Percentiles rank a stretch among this genome's conserved stretches.
Conservation (phyloP, 73 alveolate genomes). For the Paramecium primaurelia region DNA sequence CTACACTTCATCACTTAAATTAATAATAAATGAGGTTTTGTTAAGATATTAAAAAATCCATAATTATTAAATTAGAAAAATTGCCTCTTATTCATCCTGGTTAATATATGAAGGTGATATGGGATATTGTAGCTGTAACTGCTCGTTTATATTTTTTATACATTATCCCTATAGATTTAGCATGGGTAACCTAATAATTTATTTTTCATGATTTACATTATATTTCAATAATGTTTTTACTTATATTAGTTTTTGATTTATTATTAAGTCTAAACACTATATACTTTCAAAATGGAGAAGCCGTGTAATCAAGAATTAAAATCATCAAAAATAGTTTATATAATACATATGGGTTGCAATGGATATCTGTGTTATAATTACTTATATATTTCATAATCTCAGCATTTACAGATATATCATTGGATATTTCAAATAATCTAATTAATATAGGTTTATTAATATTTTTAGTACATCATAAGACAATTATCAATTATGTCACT, state of each 20-base stretch:
- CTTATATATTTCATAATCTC: not conserved
- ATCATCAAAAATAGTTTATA: not conserved
- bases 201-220: not conserved
- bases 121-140: not conserved
- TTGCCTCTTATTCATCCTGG: constrained; percentile 19
- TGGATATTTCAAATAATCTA: not conserved
- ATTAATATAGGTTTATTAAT: not conserved
- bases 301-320: not conserved
- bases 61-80: not conserved
- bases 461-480: constrained; percentile 28
- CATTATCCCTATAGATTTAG: constrained; percentile 21
- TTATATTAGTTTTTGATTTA: not conserved
- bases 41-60: not conserved
- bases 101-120: not conserved
- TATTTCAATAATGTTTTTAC: not conserved
- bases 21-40: not conserved
- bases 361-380: not conserved
- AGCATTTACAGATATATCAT: not conserved
- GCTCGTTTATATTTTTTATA: constrained; percentile 25
- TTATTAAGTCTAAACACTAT: not conserved
- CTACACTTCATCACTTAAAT: not conserved
- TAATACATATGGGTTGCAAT: not conserved
- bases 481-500: not conserved
- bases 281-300: not conserved
- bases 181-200: not conserved